Conservation (phyloP, 2,329 filamentous ascomycete species). For the Fusarium sulawesiense region DNA sequence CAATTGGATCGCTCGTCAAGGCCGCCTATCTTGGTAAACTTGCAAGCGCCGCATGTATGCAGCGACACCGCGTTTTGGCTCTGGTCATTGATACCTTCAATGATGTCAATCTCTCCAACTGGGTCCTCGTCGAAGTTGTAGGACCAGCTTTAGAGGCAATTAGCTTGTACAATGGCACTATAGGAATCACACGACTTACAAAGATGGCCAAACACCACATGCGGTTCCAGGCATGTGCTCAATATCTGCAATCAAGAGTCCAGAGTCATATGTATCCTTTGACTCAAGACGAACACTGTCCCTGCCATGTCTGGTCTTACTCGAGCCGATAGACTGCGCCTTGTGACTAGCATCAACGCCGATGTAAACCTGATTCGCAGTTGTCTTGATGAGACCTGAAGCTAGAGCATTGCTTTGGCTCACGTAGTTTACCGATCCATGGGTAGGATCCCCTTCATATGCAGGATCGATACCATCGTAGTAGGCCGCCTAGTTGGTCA, state of each 20-base stretch:
- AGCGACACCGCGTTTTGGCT: constrained; percentile 69
- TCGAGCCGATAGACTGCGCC: constrained; percentile 23
- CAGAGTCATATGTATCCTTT: constrained; percentile 68
- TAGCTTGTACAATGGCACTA: background rate
- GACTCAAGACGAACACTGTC: constrained; percentile 74
- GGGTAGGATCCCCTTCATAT: constrained; percentile 65
- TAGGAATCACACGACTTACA: constrained; percentile 11
- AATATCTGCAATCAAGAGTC: constrained; percentile 69
- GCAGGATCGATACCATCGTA: constrained; percentile 31
- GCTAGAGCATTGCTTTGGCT: constrained; percentile 48
- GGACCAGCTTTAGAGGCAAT: background rate
- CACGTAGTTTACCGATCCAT: constrained; percentile 72
- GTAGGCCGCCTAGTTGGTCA: constrained; percentile 12
- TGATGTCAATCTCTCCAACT: constrained; percentile 76
- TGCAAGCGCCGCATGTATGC: constrained; percentile 66
- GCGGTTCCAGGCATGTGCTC: constrained; percentile 34
- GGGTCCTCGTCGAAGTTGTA: constrained; percentile 31
- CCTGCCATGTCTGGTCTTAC: constrained; percentile 49
- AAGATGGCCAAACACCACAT: constrained; percentile 37
- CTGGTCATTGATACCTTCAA: constrained; percentile 75
- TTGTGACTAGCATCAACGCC: constrained; percentile 9
- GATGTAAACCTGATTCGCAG: constrained; percentile 2
- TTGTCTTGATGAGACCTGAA: constrained; percentile 43
- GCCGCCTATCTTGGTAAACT: constrained; percentile 57
- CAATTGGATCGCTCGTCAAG: constrained; percentile 58